Evolutionary conservation across 805 yeast species (phyloP).

Genomic region (Suhomyces xylopsoci): DNA sequence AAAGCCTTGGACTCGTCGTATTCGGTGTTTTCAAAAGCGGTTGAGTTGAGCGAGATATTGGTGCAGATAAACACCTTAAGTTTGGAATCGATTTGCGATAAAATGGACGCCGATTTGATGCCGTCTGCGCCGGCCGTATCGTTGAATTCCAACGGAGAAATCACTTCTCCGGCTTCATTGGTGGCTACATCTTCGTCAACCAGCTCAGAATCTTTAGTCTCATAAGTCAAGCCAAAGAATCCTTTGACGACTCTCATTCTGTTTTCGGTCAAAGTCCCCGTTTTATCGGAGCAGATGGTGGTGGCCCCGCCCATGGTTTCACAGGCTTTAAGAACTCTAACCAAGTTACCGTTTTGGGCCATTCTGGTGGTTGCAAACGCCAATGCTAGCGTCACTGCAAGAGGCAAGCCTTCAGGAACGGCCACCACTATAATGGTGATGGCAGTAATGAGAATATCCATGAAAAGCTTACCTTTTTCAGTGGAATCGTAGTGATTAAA

Average conservation of each 20-base stretch:
- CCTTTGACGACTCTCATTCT: conserved; percentile 88
- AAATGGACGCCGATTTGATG: conserved; percentile 21
- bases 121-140: conserved; percentile 32
- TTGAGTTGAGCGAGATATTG: conserved; percentile 75
- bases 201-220: conserved; percentile 3
- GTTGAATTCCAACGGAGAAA: conserved; percentile 42
- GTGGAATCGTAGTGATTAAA: conserved; percentile 48
- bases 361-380: conserved; percentile 98
- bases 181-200: background rate
- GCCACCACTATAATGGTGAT: conserved; percentile 95
- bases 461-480: conserved; percentile 77
- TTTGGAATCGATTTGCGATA: conserved; percentile 17
- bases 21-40: conserved; percentile 79
- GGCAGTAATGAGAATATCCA: conserved; percentile 85
- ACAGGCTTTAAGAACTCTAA: conserved; percentile 89
- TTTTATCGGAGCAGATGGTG: conserved; percentile 93
- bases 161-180: background rate
- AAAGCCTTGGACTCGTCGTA: conserved; percentile 32
- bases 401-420: conserved; percentile 98
- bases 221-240: conserved; percentile 48
- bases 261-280: conserved; percentile 95
- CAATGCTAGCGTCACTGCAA: conserved; percentile 93
- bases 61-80: conserved; percentile 32
- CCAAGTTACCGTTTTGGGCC: conserved; percentile 95
- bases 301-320: conserved; percentile 99